Conservation (phyloP, 345 rosid genomes). For the Brassica incana region DNA sequence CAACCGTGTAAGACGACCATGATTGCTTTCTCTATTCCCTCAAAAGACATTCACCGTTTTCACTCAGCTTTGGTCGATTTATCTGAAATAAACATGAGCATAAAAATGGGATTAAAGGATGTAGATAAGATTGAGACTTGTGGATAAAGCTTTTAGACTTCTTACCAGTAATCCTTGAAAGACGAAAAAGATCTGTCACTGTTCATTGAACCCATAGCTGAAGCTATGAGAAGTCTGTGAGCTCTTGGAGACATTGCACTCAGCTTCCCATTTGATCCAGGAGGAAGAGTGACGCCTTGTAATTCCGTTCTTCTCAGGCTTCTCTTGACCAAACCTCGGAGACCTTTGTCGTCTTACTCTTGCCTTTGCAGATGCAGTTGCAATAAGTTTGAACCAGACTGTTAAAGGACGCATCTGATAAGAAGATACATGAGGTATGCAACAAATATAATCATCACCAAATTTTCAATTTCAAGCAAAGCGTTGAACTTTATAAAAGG, state of each 20-base stretch:
- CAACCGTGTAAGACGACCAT: conserved; percentile 25
- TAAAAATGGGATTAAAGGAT: conserved; percentile 1
- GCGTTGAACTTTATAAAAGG: too few relatives aligned
- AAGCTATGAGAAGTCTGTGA: conserved; percentile 50
- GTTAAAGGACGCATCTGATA: too few relatives aligned
- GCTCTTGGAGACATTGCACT: conserved; percentile 64
- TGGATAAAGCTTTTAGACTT: background rate
- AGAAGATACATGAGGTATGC: too few relatives aligned
- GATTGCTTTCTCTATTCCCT: conserved; percentile 21
- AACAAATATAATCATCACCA: too few relatives aligned
- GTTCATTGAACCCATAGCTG: conserved; percentile 57
- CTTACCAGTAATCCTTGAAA: conserved; percentile 67
- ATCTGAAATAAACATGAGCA: conserved; percentile 45
- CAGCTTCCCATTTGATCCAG: conserved; percentile 51
- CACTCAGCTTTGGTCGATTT: conserved; percentile 63
- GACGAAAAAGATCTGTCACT: conserved; percentile 60
- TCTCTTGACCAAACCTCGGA: conserved; percentile 49
- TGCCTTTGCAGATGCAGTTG: too few relatives aligned
- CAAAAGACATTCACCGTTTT: conserved; percentile 55
- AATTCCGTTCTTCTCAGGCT: conserved; percentile 48
- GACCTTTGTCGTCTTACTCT: conserved; percentile 47
- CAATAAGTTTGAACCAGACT: too few relatives aligned
- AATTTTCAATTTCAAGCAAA: too few relatives aligned
- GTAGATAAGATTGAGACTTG: background rate
- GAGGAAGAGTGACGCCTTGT: conserved; percentile 74